Evolutionary conservation across 2,329 filamentous ascomycete genomes (phyloP), one percentile per base, ranked within the genome.

Genomic region (Fusarium aywerte): DNA sequence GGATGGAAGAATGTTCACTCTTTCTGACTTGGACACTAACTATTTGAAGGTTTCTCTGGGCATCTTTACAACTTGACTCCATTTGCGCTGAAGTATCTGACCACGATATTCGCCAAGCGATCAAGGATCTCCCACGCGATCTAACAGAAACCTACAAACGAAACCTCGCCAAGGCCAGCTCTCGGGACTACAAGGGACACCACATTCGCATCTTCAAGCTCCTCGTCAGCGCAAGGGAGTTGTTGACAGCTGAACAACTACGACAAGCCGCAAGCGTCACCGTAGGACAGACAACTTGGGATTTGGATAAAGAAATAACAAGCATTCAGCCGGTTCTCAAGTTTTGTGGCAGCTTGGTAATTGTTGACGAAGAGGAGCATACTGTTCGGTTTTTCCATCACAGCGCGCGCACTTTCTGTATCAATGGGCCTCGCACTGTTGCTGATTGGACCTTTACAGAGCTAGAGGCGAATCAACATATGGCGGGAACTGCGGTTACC

Each of bases 261-360:
- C 71, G 74, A 18, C 80, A 82, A 70, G 78, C 78, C 7, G 48
- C 80, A 0, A 80, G 79, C 15, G 76, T 83, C 0, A 56, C 59
- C 3, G 73, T 75, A 7, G 77, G 79, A 2, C 62, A 78, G 13
- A 47, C 64, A 0, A 29, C 31, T 2, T 78, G 74, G 76, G 54
- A 74, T 15, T 65, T 64, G 0, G 32, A 36, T 20, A 18, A 18
- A 4, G 45, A 64, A 1, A n/a, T 68, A 3, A 76, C 75, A 20
- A 58, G 76, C 16, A 63, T 78, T 1, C 56, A 69, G 27, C 49
- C 62, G 0, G 52, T 64, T 3, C 49, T 80, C 3, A 57, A 58
- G 15, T 76, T 67, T 33, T 80, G 78, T 20, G 77, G 78, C 18
- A 73, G 77, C 32, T 65, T 80, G 3, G 31, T 80, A 0, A 71